Percentiles rank a stretch among this genome's conserved stretches.
phyloP scores from a whole-genome alignment of 2,329 filamentous ascomycete species.

The Penicillium sp. region DNA sequence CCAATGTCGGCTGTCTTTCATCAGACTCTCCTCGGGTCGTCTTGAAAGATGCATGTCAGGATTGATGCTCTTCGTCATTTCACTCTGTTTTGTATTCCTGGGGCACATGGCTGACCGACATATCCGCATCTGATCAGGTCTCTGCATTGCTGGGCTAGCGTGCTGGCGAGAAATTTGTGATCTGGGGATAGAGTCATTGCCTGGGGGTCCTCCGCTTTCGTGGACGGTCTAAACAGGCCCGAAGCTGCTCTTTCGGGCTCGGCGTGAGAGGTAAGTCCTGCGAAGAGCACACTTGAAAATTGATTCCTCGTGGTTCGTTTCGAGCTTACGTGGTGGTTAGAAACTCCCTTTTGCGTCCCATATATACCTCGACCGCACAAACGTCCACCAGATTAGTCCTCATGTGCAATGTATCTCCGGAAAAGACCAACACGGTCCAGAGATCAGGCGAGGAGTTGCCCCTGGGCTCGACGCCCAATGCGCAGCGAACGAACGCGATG shows the following conservation, averaged over 20 bases:
- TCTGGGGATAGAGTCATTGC: not conserved
- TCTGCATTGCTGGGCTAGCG: no score
- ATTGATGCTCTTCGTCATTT: no score
- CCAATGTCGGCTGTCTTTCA: no score
- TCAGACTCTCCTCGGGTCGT: no score
- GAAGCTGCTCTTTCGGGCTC: not conserved
- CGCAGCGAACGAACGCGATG: slow-evolving; percentile 3
- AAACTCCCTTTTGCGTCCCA: not conserved
- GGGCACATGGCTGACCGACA: no score
- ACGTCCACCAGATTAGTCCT: slow-evolving; percentile 7
- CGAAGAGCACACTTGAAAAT: no score
- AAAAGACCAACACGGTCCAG: slow-evolving; percentile 14
- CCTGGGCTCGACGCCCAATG: slow-evolving; percentile 8
- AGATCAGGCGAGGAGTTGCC: slow-evolving; percentile 11
- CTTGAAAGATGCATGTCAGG: no score
- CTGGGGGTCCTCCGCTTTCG: not conserved
- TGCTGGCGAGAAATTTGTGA: not conserved
- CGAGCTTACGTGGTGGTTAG: no score
- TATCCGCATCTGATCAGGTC: no score
- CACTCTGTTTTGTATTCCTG: no score
- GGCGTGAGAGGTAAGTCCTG: not conserved
- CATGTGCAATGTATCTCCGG: slow-evolving; percentile 27
- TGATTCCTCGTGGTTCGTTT: no score
- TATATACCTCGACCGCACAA: no score
- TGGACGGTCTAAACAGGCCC: not conserved